Percentiles rank a stretch among this genome's conserved stretches.
Conservation (phyloP, 2,329 filamentous ascomycete species). For the Thielaviopsis punctulata region DNA sequence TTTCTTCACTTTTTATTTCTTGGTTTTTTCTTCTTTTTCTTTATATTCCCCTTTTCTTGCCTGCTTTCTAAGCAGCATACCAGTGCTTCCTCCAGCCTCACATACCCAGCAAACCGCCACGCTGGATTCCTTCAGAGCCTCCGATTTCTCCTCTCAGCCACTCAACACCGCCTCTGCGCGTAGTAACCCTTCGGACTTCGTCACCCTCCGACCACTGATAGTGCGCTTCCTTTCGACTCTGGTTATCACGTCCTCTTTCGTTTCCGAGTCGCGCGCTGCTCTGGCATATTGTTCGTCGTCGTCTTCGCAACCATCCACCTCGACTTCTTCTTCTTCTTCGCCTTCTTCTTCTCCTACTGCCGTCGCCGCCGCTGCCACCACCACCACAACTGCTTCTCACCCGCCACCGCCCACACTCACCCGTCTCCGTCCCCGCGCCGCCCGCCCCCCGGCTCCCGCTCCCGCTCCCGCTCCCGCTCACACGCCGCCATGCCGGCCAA, state of each 20-base stretch:
- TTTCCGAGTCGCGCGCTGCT: conserved; percentile 8
- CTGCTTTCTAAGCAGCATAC: not conserved
- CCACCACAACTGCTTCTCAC: not conserved
- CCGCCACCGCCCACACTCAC: not conserved
- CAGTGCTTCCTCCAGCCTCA: conserved; percentile 1
- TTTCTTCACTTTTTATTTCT: not conserved
- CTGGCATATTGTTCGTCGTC: conserved; percentile 1
- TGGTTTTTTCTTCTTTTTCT: not conserved
- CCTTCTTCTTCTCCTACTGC: not conserved
- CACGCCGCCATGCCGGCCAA: conserved; percentile 6
- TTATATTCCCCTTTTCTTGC: not conserved
- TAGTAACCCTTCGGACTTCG: conserved; percentile 10
- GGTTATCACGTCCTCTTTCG: conserved; percentile 8
- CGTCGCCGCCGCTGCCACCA: not conserved
- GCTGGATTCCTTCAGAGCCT: conserved; percentile 11
- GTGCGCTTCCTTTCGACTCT: conserved; percentile 9
- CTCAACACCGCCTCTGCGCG: conserved; percentile 7
- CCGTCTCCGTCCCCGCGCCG: too few species aligned
- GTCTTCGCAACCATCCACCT: not conserved
- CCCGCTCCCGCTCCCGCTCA: not conserved
- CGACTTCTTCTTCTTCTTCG: not conserved
- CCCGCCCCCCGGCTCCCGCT: too few species aligned
- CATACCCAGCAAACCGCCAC: conserved; percentile 5
- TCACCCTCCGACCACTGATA: conserved; percentile 8
- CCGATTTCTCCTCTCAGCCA: conserved; percentile 8